Evolutionary conservation across 371 early-diverging fungal genomes (phyloP), one percentile per base, ranked within the genome.

Genomic region (Saksenaea oblongispora): DNA sequence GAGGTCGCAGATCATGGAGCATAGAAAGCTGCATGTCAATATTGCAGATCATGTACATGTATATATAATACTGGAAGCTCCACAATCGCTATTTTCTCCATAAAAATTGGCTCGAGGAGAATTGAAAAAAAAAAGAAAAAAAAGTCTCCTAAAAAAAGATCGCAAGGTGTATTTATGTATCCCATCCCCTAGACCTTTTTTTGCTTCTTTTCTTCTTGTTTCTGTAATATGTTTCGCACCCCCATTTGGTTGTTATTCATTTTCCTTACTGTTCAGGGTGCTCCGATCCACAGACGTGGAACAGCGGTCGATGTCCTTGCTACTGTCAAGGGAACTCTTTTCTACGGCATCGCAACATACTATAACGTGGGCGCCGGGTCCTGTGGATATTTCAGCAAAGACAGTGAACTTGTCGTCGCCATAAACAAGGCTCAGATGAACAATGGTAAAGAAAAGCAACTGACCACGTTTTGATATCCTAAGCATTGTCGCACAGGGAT

Each of bases 401-500:
- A 66, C 31, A 24, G 24, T 17, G 67, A 71, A 14, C 26, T 58
- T 34, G 71, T 71, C n/a, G 71, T 66, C 9, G 71, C 71, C 54
- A 34, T 71, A 15, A 71, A 66, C 37, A 18, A 44, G 13, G 18
- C 7, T 13, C 67, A 66, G 18, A 71, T 71, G 71, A 36, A 65
- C 1, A 69, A 69, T 36, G 70, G 63, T 63, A 56, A 36, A 34
- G 42, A 41, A 41, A 41, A 17, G 11, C n/a, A 26, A 47, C 5
- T 17, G 4, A 47, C 7, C 24, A 22, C 18, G 22, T 22, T 47
- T n/a, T 26, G 13, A 28, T 37, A n/a, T 14, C 14, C 51, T 35
- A 15, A 41, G 7, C 34, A 8, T 41, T 39, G 37, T 15, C 5
- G 26, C 0, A 39, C 64, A 78, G 79, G 79, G 34, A 56, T 69